phyloP scores from a whole-genome alignment of 768 basidiomycete genomes.

The Amanita phalloides region DNA sequence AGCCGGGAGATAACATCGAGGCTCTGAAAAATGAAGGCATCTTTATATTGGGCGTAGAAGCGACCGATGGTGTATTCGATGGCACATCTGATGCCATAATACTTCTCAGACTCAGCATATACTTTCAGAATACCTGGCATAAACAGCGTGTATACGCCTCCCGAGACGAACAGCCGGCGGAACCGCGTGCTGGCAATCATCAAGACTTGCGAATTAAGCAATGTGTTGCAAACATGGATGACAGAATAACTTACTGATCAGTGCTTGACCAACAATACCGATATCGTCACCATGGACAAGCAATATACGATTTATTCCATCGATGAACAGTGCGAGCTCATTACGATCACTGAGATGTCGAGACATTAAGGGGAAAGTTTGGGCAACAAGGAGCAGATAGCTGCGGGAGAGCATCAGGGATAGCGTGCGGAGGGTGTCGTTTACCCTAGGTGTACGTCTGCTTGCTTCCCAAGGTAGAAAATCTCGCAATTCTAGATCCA shows the following conservation, averaged over 20 bases:
- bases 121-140: slow-evolving; percentile 64
- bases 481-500: slow-evolving; percentile 30
- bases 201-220: slow-evolving; percentile 29
- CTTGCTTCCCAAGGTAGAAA: slow-evolving; percentile 30
- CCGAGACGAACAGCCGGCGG: slow-evolving; percentile 61
- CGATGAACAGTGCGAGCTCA: slow-evolving; percentile 55
- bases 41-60: slow-evolving; percentile 65
- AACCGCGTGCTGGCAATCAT: slow-evolving; percentile 74
- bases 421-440: slow-evolving; percentile 23
- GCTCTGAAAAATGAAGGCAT: slow-evolving; percentile 66
- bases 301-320: slow-evolving; percentile 63
- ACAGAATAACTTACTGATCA: slow-evolving; percentile 46
- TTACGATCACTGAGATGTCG: slow-evolving; percentile 59
- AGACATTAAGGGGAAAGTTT: slow-evolving; percentile 64
- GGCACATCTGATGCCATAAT: slow-evolving; percentile 48
- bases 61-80: slow-evolving; percentile 64
- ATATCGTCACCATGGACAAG: slow-evolving; percentile 62
- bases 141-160: slow-evolving; percentile 64
- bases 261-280: slow-evolving; percentile 63
- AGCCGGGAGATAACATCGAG: slow-evolving; percentile 53
- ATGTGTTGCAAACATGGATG: slow-evolving; percentile 2
- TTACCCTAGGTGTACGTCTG: background rate
- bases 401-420: slow-evolving; percentile 60
- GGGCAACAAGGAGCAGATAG: slow-evolving; percentile 55
- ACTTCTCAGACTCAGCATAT: slow-evolving; percentile 49